Base-by-base conservation (phyloP, 139 green algal genomes). In the Coelastrella sp. region DNA sequence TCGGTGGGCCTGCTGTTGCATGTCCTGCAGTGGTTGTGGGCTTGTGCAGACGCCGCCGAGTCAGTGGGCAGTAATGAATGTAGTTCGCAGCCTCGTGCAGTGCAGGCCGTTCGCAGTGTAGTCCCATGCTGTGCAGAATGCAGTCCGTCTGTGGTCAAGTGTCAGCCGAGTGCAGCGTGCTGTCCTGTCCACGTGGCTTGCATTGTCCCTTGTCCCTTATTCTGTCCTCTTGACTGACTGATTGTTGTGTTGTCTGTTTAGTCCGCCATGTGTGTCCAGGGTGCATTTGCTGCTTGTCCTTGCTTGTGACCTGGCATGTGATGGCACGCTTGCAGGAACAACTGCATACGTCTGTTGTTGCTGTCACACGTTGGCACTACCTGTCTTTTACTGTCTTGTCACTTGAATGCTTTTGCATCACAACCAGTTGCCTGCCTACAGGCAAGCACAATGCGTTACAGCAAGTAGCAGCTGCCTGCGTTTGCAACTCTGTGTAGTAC, bases 1-100 rank as follows among this genome's bases (percentile, higher is more conserved):
- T 47, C 32, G 47, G 13, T 89, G 32, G 22, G 65, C 82, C 59
- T 81, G 57, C 76, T 87, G 66, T 17, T 17, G 79, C 79, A 85
- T 17, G 77, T 58, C 16, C 20, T 11, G 71, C 71, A 23, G 71
- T 23, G 20, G 19, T 19, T 77, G 71, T 77, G 2, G n/a, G 74
- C 74, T 16, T 80, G 74, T 80, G 22, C 74, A 59, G 74, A 59
- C 23, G 17, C 73, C 7, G 19, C 7, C 32, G 32, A 47, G 32
- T 47, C 32, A 47, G 32, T 47, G 1, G 1, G 32, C 32, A 47
- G 32, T 1, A 0, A 47, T 47, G 32, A 47, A 0, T 80, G 7
- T 8, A 59, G 74, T 80, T 19, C n/a, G 71, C 71, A n/a, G 3
- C 71, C n/a, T 7, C 14, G 20, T 23, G 71, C 71, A 77, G 71